Conservation (phyloP, 2,329 filamentous ascomycete genomes). For the Helotiales sp. region DNA sequence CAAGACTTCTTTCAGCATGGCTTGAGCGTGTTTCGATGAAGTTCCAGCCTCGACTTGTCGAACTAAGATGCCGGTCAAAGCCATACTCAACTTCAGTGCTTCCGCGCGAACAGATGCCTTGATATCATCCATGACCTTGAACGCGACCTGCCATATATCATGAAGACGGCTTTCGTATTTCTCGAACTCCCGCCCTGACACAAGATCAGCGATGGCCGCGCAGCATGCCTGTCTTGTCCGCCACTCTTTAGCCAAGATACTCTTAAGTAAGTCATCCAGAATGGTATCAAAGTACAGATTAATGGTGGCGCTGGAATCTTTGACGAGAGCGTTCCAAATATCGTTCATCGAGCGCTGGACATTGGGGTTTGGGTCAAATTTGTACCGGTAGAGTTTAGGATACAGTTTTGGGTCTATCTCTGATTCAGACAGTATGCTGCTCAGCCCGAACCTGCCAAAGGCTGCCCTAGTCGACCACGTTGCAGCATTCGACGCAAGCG, state of each 20-base stretch:
- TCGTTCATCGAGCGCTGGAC: slow-evolving; percentile 96
- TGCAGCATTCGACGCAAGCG: slow-evolving; percentile 89
- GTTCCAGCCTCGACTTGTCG: slow-evolving; percentile 81
- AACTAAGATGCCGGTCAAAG: slow-evolving; percentile 81
- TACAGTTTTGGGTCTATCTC: slow-evolving; percentile 90
- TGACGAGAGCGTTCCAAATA: slow-evolving; percentile 96
- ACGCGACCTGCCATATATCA: slow-evolving; percentile 80
- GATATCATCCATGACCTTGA: slow-evolving; percentile 94
- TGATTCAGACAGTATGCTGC: slow-evolving; percentile 86
- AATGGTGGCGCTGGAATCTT: slow-evolving; percentile 76
- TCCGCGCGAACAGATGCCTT: slow-evolving; percentile 85
- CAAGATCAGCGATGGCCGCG: slow-evolving; percentile 81
- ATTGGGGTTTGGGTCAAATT: slow-evolving; percentile 92
- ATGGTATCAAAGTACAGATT: slow-evolving; percentile 85
- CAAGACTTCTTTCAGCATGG: slow-evolving; percentile 82
- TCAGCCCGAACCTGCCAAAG: slow-evolving; percentile 90
- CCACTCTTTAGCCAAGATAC: slow-evolving; percentile 90
- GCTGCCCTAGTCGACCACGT: slow-evolving; percentile 98
- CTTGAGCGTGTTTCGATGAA: slow-evolving; percentile 65
- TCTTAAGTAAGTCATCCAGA: slow-evolving; percentile 81
- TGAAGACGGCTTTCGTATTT: slow-evolving; percentile 84
- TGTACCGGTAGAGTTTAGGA: slow-evolving; percentile 89
- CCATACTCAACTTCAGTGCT: slow-evolving; percentile 79
- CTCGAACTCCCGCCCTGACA: slow-evolving; percentile 74
- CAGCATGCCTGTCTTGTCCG: slow-evolving; percentile 90